A percentile compares a stretch with the other conserved stretches of the same genome.
phyloP scores from a whole-genome alignment of 2,329 filamentous ascomycete species.

The Colletotrichum tabaci region DNA sequence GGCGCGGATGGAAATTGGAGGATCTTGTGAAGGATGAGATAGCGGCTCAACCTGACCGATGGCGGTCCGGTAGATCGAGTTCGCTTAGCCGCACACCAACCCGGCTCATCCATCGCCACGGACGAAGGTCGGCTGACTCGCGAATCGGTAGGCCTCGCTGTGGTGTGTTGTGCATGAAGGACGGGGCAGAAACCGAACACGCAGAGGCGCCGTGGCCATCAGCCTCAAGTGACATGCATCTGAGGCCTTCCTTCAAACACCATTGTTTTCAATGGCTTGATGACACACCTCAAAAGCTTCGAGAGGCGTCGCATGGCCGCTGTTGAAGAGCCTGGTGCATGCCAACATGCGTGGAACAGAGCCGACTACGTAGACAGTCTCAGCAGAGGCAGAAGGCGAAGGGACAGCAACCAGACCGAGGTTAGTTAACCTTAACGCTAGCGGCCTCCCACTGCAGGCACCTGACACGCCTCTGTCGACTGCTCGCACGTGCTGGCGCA shows the following conservation, averaged over 20 bases:
- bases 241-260: constrained; percentile 24
- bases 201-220: constrained; percentile 9
- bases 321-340: constrained; percentile 4
- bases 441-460: constrained; percentile 39
- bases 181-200: constrained; percentile 15
- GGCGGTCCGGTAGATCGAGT: constrained; percentile 32
- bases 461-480: constrained; percentile 41
- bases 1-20: constrained; percentile 38
- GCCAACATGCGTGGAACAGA: background rate
- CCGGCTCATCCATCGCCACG: constrained; percentile 21
- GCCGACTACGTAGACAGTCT: constrained; percentile 12
- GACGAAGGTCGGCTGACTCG: constrained; percentile 33
- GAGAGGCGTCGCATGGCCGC: constrained; percentile 5
- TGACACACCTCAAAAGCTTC: background rate
- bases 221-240: background rate
- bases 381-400: constrained; percentile 15
- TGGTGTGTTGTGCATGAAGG: constrained; percentile 28
- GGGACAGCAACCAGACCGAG: constrained; percentile 33
- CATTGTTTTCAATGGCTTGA: constrained; percentile 16
- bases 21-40: constrained; percentile 35
- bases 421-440: constrained; percentile 41
- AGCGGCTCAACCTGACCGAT: constrained; percentile 21
- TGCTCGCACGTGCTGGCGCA: constrained; percentile 35
- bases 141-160: constrained; percentile 11
- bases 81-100: constrained; percentile 10